phyloP scores from a whole-genome alignment of 805 yeast species.

The Schwanniomyces yamadae region DNA sequence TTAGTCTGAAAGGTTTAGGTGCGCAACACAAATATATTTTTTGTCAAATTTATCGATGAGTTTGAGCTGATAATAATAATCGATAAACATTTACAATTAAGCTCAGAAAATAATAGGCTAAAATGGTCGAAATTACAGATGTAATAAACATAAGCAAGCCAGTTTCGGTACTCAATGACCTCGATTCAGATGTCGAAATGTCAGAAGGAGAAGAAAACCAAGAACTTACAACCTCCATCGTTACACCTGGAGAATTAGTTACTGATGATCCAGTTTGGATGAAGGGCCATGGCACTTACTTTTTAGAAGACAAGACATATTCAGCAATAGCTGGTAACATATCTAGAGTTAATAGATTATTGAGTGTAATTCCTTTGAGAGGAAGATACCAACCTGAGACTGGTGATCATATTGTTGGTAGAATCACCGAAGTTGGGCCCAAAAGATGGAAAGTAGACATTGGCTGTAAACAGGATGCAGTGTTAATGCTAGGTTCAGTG shows the following conservation, averaged over 20 bases:
- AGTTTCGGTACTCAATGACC: conserved; percentile 11
- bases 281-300: conserved; percentile 97
- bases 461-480: conserved; percentile 92
- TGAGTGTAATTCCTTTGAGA: conserved; percentile 81
- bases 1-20: background rate
- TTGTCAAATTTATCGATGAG: conserved; percentile 4
- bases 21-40: conserved; percentile 5
- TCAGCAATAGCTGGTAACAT: conserved; percentile 93
- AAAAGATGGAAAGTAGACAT: conserved; percentile 96
- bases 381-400: conserved; percentile 92
- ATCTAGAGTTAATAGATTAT: conserved; percentile 77
- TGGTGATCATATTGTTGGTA: conserved; percentile 93
- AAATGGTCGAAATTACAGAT: conserved; percentile 22
- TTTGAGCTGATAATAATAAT: background rate
- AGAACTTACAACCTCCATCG: conserved; percentile 39
- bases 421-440: conserved; percentile 91
- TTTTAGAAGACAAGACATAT: conserved; percentile 68
- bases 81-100: background rate
- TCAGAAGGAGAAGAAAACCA: conserved; percentile 28
- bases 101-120: background rate
- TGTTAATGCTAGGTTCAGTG: conserved; percentile 89
- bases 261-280: conserved; percentile 96
- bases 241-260: conserved; percentile 95
- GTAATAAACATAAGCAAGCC: conserved; percentile 42
- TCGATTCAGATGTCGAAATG: conserved; percentile 43